Evolutionary conservation across 208 protist species (phyloP).

Genomic region (Phytomonas francai): DNA sequence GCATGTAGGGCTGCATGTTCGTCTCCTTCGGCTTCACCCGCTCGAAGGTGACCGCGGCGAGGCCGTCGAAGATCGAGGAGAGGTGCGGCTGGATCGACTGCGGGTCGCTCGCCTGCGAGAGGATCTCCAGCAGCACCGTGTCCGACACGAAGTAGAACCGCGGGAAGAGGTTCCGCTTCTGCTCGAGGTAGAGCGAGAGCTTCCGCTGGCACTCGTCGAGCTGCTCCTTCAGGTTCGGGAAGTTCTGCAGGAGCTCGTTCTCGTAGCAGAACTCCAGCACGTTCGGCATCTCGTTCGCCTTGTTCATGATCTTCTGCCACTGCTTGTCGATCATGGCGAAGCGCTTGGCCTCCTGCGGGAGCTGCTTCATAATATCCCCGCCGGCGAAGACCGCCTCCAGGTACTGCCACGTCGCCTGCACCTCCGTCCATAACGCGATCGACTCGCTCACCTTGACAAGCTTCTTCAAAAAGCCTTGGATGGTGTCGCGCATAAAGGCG

Average conservation of each 20-base stretch:
- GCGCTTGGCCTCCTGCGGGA: constrained; percentile 95
- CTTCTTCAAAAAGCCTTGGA: constrained; percentile 88
- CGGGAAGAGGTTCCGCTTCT: constrained; percentile 96
- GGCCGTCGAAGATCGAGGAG: constrained; percentile 91
- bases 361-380: constrained; percentile 95
- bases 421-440: constrained; percentile 88
- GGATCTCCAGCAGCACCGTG: constrained; percentile 95
- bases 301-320: constrained; percentile 96
- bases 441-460: constrained; percentile 90
- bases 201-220: constrained; percentile 97
- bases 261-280: constrained; percentile 94
- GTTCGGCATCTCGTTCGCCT: constrained; percentile 92
- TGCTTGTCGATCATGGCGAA: constrained; percentile 96
- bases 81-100: constrained; percentile 93
- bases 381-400: constrained; percentile 95
- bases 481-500: constrained; percentile 90
- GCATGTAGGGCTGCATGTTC: constrained; percentile 82
- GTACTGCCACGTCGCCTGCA: constrained; percentile 96
- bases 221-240: constrained; percentile 93
- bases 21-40: constrained; percentile 88
- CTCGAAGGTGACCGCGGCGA: constrained; percentile 89
- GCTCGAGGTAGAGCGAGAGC: constrained; percentile 96
- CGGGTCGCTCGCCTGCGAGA: constrained; percentile 93
- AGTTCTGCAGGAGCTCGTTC: constrained; percentile 92
- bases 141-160: constrained; percentile 99